A percentile compares a stretch with the other conserved stretches of the same genome.
These are phyloP conservation scores for Hypoxylon fragiforme DNA, from an alignment of 495 filamentous ascomycete genomes.

Conservation along the genomic window DNA sequence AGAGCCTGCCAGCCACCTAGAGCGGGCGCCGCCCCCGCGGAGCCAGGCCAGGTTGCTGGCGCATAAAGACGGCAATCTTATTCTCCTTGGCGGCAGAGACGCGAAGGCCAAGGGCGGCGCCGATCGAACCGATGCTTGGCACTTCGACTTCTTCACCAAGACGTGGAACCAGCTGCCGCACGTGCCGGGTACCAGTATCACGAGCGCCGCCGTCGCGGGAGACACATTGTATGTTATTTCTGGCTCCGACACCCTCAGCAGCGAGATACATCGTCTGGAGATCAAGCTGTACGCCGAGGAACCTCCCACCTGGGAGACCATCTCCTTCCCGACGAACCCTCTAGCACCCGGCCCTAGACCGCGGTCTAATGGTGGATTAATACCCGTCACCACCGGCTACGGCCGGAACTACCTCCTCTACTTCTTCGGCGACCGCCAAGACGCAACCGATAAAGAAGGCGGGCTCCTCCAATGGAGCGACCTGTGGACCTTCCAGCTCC, in stretches of 20 bases:
- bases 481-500: conserved; percentile 57
- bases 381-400: conserved; percentile 53
- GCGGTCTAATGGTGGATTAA: conserved; percentile 46
- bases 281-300: conserved; percentile 39
- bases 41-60: conserved; percentile 29
- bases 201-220: conserved; percentile 44
- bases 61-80: conserved; percentile 40
- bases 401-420: conserved; percentile 58
- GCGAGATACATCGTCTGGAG: conserved; percentile 48
- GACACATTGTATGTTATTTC: conserved; percentile 51
- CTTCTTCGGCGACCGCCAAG: conserved; percentile 47
- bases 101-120: conserved; percentile 19
- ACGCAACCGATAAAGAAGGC: conserved; percentile 11
- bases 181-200: conserved; percentile 37
- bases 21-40: conserved; percentile 23
- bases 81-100: conserved; percentile 48
- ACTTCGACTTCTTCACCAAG: conserved; percentile 45
- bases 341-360: conserved; percentile 50
- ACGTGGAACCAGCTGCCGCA: conserved; percentile 52
- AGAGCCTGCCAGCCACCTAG: conserved; percentile 32
- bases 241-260: conserved; percentile 39
- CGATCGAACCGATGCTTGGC: conserved; percentile 48
- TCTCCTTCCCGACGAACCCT: conserved; percentile 52
- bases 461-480: conserved; percentile 45
- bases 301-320: conserved; percentile 47